Percentiles rank a stretch among this genome's conserved stretches.
Evolutionary conservation across 2,329 filamentous ascomycete species (phyloP).

Genomic region (Colletotrichum eleusines): DNA sequence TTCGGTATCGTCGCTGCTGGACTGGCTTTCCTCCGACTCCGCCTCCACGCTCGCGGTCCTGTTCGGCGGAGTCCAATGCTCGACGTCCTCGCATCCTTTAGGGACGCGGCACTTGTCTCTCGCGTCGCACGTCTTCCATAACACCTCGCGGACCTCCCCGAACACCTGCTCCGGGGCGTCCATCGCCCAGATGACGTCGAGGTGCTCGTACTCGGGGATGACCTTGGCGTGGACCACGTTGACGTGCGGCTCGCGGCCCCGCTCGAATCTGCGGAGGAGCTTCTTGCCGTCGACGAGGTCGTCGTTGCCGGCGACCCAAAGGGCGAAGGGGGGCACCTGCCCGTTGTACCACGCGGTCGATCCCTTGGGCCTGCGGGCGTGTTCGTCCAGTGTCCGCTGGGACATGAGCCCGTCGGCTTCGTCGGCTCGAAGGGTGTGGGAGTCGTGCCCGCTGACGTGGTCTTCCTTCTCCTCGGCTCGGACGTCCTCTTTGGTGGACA

Average conservation of each 20-base stretch:
- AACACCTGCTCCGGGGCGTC: constrained; percentile 88
- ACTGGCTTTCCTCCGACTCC: constrained; percentile 33
- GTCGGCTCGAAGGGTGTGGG: constrained; percentile 48
- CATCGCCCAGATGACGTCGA: constrained; percentile 96
- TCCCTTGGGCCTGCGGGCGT: constrained; percentile 58
- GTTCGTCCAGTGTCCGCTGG: constrained; percentile 46
- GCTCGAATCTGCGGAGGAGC: constrained; percentile 79
- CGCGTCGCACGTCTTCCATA: constrained; percentile 81
- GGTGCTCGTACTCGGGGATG: constrained; percentile 89
- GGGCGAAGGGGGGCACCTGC: constrained; percentile 82
- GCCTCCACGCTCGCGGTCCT: neutral
- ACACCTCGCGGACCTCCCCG: constrained; percentile 79
- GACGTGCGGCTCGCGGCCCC: constrained; percentile 84
- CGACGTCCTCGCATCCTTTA: constrained; percentile 68
- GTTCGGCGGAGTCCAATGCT: constrained; percentile 52
- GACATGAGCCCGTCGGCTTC: constrained; percentile 48
- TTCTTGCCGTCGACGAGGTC: constrained; percentile 85
- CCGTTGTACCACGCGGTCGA: constrained; percentile 84
- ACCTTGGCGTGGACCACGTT: constrained; percentile 84
- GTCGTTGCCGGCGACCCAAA: constrained; percentile 90
- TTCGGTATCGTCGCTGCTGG: constrained; percentile 36
- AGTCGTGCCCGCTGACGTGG: constrained; percentile 54
- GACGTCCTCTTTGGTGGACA: constrained; percentile 80
- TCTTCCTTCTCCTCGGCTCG: constrained; percentile 72
- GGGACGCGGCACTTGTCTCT: constrained; percentile 72